Evolutionary conservation across 208 protist species (phyloP).

Genomic region (Trypanosoma caninum): DNA sequence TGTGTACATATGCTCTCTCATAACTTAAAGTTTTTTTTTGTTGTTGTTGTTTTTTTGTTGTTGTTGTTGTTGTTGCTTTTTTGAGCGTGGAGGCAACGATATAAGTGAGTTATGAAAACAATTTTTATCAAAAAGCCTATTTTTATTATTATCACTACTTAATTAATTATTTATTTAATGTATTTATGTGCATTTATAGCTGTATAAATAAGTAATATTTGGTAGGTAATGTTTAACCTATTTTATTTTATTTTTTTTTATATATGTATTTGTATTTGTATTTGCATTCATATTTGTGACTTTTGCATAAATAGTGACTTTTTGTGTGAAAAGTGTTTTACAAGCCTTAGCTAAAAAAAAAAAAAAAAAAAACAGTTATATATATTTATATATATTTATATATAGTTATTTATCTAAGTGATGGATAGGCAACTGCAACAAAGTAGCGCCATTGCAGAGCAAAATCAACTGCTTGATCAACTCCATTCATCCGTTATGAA

Average conservation of each 20-base stretch:
- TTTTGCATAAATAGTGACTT: neutral
- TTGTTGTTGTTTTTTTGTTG: slow-evolving; percentile 13
- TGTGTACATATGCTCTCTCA: too few species aligned
- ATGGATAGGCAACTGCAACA: slow-evolving; percentile 10
- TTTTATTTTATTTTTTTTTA: neutral
- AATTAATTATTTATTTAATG: too few species aligned
- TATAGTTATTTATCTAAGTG: neutral
- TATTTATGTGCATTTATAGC: too few species aligned
- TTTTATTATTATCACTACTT: too few species aligned
- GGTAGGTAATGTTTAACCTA: too few species aligned
- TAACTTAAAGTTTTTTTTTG: too few species aligned
- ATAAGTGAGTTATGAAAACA: too few species aligned
- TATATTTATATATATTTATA: slow-evolving; percentile 5
- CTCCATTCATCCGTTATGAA: slow-evolving; percentile 82
- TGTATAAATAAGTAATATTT: too few species aligned
- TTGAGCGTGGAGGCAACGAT: neutral
- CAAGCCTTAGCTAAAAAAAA: slow-evolving; percentile 1
- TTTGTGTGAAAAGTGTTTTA: neutral
- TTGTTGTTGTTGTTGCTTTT: slow-evolving; percentile 12
- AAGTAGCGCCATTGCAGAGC: slow-evolving; percentile 29
- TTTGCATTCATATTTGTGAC: neutral
- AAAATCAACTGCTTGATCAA: slow-evolving; percentile 79
- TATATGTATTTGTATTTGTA: slow-evolving; percentile 11
- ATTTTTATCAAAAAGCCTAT: too few species aligned
- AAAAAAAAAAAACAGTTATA: neutral